Evolutionary conservation across 139 green algal genomes (phyloP).

Genomic region (Deuterostichococcus epilithicus): DNA sequence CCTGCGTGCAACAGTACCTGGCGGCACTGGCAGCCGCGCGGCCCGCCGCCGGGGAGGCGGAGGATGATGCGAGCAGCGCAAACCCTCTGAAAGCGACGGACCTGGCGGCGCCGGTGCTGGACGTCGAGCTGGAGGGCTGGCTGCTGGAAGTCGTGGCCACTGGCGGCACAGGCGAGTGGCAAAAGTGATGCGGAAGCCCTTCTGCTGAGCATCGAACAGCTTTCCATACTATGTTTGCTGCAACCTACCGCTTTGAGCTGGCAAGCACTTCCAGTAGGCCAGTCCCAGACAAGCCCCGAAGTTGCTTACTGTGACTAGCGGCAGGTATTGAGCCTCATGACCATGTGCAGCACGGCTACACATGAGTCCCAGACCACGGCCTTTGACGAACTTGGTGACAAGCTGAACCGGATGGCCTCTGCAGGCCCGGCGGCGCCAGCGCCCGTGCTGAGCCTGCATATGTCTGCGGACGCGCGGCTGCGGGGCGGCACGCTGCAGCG

Average conservation of each 20-base stretch:
- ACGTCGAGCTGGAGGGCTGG: not conserved
- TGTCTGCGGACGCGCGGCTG: not conserved
- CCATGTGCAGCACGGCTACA: too few species aligned
- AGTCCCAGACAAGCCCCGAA: too few species aligned
- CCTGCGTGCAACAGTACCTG: constrained; percentile 22
- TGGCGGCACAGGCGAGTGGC: not conserved
- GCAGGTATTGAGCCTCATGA: too few species aligned
- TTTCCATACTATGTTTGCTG: too few species aligned
- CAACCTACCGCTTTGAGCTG: too few species aligned
- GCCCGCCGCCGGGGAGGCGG: not conserved
- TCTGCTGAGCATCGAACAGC: too few species aligned
- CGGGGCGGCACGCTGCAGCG: not conserved
- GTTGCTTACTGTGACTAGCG: too few species aligned
- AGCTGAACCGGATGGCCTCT: too few species aligned
- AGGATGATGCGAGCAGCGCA: not conserved
- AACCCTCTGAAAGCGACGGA: not conserved
- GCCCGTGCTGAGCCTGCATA: not conserved
- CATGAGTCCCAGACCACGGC: too few species aligned
- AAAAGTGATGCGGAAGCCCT: too few species aligned
- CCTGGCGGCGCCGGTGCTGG: not conserved
- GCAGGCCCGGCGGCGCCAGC: not conserved
- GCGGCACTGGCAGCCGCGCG: not conserved
- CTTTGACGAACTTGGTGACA: too few species aligned
- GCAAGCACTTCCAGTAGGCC: too few species aligned
- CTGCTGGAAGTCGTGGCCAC: not conserved